These are phyloP conservation scores for Pythium coloratum DNA, from an alignment of 352 stramenopile genomes.

Conservation along the genomic window DNA sequence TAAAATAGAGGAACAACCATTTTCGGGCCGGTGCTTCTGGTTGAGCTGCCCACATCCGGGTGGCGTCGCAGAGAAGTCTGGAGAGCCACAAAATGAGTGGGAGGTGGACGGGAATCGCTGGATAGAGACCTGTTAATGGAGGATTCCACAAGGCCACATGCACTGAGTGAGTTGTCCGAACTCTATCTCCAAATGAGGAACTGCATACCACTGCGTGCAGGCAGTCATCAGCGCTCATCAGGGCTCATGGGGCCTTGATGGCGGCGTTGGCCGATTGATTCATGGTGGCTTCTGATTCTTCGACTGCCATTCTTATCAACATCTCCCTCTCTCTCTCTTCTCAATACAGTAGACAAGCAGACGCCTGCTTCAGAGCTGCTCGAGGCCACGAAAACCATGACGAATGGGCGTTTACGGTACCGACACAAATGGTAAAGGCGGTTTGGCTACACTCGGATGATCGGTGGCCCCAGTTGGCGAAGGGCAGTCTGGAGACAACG, in stretches of 20 bases:
- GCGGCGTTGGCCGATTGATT: too few species aligned
- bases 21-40: background rate
- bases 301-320: too few species aligned
- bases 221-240: too few species aligned
- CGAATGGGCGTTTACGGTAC: background rate
- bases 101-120: background rate
- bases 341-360: too few species aligned
- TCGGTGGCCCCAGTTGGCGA: background rate
- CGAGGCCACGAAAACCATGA: too few species aligned
- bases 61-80: background rate
- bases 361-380: too few species aligned
- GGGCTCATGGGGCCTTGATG: too few species aligned
- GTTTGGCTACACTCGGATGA: background rate
- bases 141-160: slow-evolving; percentile 1
- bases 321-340: too few species aligned
- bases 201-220: too few species aligned
- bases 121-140: background rate
- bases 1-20: background rate
- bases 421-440: background rate
- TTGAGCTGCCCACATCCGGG: background rate
- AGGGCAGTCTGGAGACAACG: too few species aligned
- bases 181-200: background rate
- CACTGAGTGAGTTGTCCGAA: background rate
- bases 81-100: background rate
- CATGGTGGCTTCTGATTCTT: too few species aligned